phyloP scores from a whole-genome alignment of 2,329 filamentous ascomycete genomes.

The Madurella fahalii region DNA sequence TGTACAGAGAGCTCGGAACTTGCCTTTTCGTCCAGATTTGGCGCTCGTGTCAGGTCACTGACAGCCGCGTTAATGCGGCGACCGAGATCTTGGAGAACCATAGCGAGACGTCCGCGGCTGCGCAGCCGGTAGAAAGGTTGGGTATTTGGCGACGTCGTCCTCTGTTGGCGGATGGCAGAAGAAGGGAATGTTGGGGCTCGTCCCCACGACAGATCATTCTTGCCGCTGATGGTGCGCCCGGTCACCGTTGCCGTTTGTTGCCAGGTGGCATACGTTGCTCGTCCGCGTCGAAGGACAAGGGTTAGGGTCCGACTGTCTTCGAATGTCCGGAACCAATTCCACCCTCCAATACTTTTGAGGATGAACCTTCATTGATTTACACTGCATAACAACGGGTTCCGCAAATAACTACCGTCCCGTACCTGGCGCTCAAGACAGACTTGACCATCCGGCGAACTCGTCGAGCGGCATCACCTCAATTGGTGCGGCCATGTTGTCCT shows the following conservation, averaged over 20 bases:
- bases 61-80: slow-evolving; percentile 98
- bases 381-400: too few relatives aligned
- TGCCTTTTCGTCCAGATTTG: slow-evolving; percentile 94
- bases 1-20: slow-evolving; percentile 11
- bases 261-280: too few relatives aligned
- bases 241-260: too few relatives aligned
- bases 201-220: too few relatives aligned
- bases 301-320: too few relatives aligned
- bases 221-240: too few relatives aligned
- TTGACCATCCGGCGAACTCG: slow-evolving; percentile 8
- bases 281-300: too few relatives aligned
- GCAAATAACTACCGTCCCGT: too few relatives aligned
- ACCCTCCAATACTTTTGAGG: too few relatives aligned
- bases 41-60: slow-evolving; percentile 84
- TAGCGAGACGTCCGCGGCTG: slow-evolving; percentile 38
- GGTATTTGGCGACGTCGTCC: not conserved
- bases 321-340: too few relatives aligned
- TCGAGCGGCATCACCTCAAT: slow-evolving; percentile 13
- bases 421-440: not conserved
- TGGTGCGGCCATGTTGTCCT: slow-evolving; percentile 13
- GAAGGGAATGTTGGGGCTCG: not conserved
- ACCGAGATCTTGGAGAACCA: slow-evolving; percentile 99
- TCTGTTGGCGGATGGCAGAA: not conserved
- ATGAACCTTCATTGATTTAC: too few relatives aligned
- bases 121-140: slow-evolving; percentile 6